Conservation (phyloP, 306 rosid genomes). For the Acmispon strigosus region DNA sequence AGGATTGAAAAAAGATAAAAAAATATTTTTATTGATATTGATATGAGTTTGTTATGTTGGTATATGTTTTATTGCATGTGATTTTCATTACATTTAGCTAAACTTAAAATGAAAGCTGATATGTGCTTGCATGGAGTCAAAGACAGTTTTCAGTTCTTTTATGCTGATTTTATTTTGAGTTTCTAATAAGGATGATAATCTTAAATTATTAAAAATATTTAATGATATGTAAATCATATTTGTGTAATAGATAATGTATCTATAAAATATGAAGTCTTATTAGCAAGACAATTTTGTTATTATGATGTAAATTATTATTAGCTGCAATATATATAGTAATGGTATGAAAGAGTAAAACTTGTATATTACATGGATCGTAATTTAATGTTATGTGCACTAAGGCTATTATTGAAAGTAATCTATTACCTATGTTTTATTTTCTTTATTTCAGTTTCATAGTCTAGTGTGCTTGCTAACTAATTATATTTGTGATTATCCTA, state of each 20-base stretch:
- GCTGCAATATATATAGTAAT: background rate
- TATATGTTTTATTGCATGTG: background rate
- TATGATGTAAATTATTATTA: background rate
- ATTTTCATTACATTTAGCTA: background rate
- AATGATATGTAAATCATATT: background rate
- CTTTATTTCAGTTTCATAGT: background rate
- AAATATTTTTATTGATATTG: background rate
- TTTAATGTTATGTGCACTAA: background rate
- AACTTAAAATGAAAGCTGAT: background rate
- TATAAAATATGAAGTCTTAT: background rate
- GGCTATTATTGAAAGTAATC: background rate
- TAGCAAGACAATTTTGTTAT: background rate
- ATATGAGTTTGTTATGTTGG: background rate
- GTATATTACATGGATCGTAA: background rate
- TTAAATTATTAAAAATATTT: background rate
- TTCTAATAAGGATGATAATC: background rate
- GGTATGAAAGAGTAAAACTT: background rate
- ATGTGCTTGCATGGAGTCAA: background rate
- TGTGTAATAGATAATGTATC: background rate
- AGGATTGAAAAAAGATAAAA: background rate
- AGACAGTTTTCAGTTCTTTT: no score
- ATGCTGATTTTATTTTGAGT: background rate
- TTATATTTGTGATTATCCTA: constrained; percentile 5
- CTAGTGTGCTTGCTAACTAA: background rate
- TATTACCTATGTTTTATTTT: background rate